Conservation (phyloP, 2,329 filamentous ascomycete genomes). For the Acrocalymma vagum region DNA sequence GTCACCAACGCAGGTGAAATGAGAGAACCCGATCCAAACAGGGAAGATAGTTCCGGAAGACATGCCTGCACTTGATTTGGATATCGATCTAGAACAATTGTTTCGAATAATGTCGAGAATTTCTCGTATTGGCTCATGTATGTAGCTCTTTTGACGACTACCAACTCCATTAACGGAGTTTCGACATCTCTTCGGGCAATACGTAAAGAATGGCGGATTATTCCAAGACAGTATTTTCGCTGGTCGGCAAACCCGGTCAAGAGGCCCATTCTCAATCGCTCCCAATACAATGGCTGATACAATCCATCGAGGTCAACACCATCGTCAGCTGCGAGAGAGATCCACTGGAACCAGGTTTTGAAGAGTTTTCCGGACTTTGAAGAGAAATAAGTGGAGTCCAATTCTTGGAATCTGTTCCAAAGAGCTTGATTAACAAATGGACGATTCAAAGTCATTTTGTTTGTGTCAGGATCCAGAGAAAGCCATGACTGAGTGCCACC, state of each 20-base stretch:
- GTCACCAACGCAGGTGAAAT: constrained; percentile 53
- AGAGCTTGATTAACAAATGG: constrained; percentile 29
- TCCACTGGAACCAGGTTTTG: constrained; percentile 48
- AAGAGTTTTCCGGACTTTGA: constrained; percentile 32
- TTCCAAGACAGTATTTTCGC: constrained; percentile 56
- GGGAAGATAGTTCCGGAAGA: constrained; percentile 50
- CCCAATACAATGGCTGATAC: constrained; percentile 50
- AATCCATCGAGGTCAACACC: constrained; percentile 30
- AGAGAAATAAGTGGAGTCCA: constrained; percentile 26
- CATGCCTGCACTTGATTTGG: constrained; percentile 58
- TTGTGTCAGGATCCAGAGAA: constrained; percentile 1
- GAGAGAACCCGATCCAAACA: constrained; percentile 44
- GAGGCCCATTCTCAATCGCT: constrained; percentile 46
- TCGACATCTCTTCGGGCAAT: constrained; percentile 35
- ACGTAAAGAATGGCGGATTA: constrained; percentile 51
- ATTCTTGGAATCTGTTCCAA: constrained; percentile 27
- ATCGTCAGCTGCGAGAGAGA: constrained; percentile 26
- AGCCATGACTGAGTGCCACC: constrained; percentile 7
- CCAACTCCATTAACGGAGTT: constrained; percentile 31
- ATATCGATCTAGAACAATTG: constrained; percentile 58
- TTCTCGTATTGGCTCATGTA: constrained; percentile 49
- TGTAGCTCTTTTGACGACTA: constrained; percentile 16
- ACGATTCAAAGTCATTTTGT: constrained; percentile 6
- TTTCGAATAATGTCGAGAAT: constrained; percentile 57
- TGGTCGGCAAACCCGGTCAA: constrained; percentile 54